A percentile compares a stretch with the other conserved stretches of the same genome.
Conservation (phyloP, 331 rosid genomes). For the Dryas integrifolia region DNA sequence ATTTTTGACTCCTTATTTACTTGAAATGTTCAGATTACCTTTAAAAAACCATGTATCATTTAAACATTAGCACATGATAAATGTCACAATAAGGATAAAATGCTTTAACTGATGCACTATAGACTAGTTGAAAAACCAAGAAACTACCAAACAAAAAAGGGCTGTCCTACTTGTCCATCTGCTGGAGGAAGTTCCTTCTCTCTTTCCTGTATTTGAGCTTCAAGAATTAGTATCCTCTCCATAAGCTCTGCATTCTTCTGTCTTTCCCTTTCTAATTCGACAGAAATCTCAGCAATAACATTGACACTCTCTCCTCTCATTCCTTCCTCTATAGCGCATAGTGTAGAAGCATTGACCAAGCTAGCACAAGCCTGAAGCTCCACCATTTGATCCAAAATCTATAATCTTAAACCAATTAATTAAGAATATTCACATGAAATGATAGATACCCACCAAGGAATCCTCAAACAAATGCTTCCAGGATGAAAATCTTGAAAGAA, state of each 20-base stretch:
- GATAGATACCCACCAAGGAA: conserved; percentile 8
- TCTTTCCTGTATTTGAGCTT: conserved; percentile 60
- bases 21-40: background rate
- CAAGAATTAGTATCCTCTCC: conserved; percentile 73
- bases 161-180: conserved; percentile 43
- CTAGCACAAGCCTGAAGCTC: conserved; percentile 58
- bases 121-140: background rate
- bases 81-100: background rate
- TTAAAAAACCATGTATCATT: background rate
- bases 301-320: conserved; percentile 42
- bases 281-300: conserved; percentile 56
- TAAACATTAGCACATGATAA: background rate
- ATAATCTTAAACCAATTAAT: conserved; percentile 5
- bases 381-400: conserved; percentile 43
- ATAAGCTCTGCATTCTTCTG: conserved; percentile 65
- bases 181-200: conserved; percentile 29
- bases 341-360: conserved; percentile 53
- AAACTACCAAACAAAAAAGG: conserved; percentile 5
- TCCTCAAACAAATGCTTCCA: conserved; percentile 18
- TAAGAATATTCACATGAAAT: conserved; percentile 1
- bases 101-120: background rate
- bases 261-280: conserved; percentile 64
- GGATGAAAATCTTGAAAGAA: background rate
- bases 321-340: conserved; percentile 55
- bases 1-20: conserved; percentile 1